phyloP scores from a whole-genome alignment of 768 basidiomycete genomes.

The Tylopilus sp. region DNA sequence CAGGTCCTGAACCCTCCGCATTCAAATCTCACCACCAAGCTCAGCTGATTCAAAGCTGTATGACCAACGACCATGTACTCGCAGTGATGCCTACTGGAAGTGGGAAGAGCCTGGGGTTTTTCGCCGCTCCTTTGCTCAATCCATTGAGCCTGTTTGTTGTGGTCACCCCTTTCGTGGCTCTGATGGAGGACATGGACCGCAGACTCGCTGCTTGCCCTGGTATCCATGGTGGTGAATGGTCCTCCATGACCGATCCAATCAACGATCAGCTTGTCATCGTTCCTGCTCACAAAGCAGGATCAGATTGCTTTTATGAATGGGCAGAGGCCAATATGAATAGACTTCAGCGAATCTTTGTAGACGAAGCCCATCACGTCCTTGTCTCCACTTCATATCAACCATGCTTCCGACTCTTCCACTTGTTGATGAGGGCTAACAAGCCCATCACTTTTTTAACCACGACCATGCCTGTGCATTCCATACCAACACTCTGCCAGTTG shows the following conservation, averaged over 20 bases:
- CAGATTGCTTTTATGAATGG: not conserved
- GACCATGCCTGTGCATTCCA: constrained; percentile 2
- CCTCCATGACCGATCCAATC: no score
- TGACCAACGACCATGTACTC: no score
- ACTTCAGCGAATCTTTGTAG: not conserved
- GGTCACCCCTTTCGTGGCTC: no score
- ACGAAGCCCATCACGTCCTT: constrained; percentile 12
- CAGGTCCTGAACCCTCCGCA: accelerated
- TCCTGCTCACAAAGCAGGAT: constrained; percentile 8
- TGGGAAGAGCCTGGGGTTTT: constrained; percentile 13
- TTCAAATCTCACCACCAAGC: constrained; percentile 7
- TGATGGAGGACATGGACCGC: constrained; percentile 4
- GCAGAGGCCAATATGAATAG: not conserved
- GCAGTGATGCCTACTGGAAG: constrained; percentile 16
- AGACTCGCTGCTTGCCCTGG: not conserved
- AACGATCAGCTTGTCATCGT: constrained; percentile 1
- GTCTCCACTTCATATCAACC: not conserved
- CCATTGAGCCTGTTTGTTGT: no score
- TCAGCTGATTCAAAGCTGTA: constrained; percentile 6
- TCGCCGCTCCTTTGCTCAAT: not conserved
- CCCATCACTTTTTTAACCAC: constrained; percentile 10
- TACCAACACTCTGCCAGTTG: not conserved
- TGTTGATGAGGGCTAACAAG: not conserved
- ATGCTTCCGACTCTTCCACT: constrained; percentile 13
- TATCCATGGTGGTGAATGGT: no score